Evolutionary conservation across 352 stramenopile genomes (phyloP), one percentile per base, ranked within the genome.

Genomic region (Pythium aquatile): DNA sequence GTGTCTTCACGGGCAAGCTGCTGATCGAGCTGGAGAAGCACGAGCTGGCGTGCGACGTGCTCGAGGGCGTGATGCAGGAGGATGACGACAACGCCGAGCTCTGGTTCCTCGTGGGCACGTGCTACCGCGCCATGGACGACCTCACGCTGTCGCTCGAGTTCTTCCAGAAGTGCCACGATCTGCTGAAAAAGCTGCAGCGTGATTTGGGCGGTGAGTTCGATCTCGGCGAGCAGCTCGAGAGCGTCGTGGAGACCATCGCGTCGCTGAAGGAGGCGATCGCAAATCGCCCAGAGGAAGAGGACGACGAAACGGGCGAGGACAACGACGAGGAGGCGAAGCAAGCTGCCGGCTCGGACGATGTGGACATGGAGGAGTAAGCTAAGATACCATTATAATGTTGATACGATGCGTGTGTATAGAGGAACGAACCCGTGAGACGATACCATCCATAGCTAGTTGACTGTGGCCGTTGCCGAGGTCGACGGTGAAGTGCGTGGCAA

Each of bases 41-140:
- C 56, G 88, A 93, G 61, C 72, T 91, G 61, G 87, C 88, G 10
- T 81, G 77, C 48, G 81, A 94, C 61, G 76, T 96, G 56, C 72
- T 96, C 40, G 88, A 96, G 63, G 81, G 79, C 39, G 87, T 96
- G 54, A 91, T 96, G 82, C 82, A 95, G 65, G 88, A 96, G 54
- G 88, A 96, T 61, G 88, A 96, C 64, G 85, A 95, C 54, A 94
- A 96, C 63, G 88, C 87, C 16, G 88, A 96, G 75, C 71, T 96
- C 47, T 96, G 88, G 88, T 95, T 96, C 66, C 78, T 96, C 24
- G 81, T 96, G 14, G 88, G 77, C 33, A 93, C 86, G 64, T 96
- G 88, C 70, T 94, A 96, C 64, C 88, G 87, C 17, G 86, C 83
- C 0, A 87, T 94, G 77, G 88, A 94, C 59, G 85, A 96, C 58